These are phyloP conservation scores for Suillus bovinus DNA, from an alignment of 768 basidiomycete species.

Conservation along the genomic window DNA sequence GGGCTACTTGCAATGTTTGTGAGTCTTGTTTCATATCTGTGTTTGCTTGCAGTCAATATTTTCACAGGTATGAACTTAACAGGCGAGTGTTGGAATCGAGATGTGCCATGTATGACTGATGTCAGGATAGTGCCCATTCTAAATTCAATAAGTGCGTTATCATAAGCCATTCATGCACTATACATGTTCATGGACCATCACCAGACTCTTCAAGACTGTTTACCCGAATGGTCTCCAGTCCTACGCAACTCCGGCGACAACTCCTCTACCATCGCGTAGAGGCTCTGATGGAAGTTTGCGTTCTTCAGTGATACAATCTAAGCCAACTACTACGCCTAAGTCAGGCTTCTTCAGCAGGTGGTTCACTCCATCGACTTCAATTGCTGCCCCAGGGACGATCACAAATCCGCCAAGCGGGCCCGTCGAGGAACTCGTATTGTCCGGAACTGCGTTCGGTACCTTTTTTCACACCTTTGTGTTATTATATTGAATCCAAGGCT, in stretches of 20 bases:
- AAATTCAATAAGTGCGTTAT: conserved; percentile 64
- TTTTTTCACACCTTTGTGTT: conserved; percentile 8
- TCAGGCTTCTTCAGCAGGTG: conserved; percentile 42
- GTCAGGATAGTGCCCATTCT: conserved; percentile 55
- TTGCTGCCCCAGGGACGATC: conserved; percentile 22
- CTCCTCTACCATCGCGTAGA: conserved; percentile 37
- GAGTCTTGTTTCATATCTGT: conserved; percentile 24
- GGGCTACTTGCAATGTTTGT: conserved; percentile 81
- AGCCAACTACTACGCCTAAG: conserved; percentile 18
- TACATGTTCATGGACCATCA: conserved; percentile 9
- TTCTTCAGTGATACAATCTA: conserved; percentile 20
- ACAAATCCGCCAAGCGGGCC: conserved; percentile 46
- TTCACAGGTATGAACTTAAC: conserved; percentile 49
- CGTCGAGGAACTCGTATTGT: conserved; percentile 70
- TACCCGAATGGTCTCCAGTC: conserved; percentile 61
- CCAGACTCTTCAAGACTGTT: conserved; percentile 64
- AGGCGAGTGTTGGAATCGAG: conserved; percentile 37
- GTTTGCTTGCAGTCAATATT: conserved; percentile 14
- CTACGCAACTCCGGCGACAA: conserved; percentile 40
- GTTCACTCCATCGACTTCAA: conserved; percentile 19
- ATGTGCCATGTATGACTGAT: not conserved
- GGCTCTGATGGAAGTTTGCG: conserved; percentile 26
- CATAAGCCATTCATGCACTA: not conserved
- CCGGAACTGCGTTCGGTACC: conserved; percentile 77
- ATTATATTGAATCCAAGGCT: conserved; percentile 1